Evolutionary conservation across 2,329 filamentous ascomycete genomes (phyloP).

Genomic region (Neospermospora avenae): DNA sequence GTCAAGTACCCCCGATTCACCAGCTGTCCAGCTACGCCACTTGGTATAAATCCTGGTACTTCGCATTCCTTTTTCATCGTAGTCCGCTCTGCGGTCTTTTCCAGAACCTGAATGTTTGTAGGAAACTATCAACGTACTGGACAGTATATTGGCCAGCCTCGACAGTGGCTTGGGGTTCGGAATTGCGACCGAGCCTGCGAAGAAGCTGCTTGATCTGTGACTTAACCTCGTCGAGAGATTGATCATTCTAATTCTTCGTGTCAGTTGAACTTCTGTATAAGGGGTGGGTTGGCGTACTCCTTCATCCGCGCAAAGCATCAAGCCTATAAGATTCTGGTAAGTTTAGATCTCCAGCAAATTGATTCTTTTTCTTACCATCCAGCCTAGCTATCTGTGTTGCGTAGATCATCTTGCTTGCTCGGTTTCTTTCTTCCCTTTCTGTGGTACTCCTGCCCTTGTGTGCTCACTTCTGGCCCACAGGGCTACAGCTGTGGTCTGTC

Average conservation of each 20-base stretch:
- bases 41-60: not conserved
- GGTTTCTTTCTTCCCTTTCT: not conserved
- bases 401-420: constrained; percentile 55
- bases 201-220: constrained; percentile 86
- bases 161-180: constrained; percentile 87
- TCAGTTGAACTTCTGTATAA: constrained; percentile 8
- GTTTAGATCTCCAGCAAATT: not conserved
- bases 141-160: constrained; percentile 79
- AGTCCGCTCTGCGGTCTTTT: not conserved
- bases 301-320: constrained; percentile 90
- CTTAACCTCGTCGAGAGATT: constrained; percentile 82
- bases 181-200: constrained; percentile 81
- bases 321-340: constrained; percentile 53
- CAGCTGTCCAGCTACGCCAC: not conserved
- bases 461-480: not conserved
- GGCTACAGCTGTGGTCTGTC: not conserved
- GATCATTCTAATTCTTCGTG: constrained; percentile 52
- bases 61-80: not conserved
- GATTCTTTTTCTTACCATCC: constrained; percentile 59
- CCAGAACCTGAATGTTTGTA: not conserved
- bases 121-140: constrained; percentile 58
- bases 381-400: constrained; percentile 93
- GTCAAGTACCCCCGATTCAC: not conserved
- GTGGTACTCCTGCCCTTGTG: not conserved
- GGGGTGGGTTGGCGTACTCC: constrained; percentile 51